These are phyloP conservation scores for Neurospora tetrasperma DNA, from an alignment of 495 filamentous ascomycete species.

Conservation along the genomic window DNA sequence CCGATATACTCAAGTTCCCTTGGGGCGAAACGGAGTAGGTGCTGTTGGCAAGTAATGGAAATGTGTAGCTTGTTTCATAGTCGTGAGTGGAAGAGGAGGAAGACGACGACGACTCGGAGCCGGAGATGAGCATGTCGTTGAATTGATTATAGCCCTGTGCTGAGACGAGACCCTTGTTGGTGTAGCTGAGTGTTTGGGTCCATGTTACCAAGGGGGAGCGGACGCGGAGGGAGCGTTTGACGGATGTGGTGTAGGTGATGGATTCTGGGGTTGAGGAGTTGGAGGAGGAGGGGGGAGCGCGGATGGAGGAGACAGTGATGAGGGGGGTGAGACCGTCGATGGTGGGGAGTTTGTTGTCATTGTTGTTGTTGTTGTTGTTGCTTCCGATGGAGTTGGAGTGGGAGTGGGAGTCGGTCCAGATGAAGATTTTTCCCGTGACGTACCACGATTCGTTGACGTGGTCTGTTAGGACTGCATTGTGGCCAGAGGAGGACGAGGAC, in stretches of 20 bases:
- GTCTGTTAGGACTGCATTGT: constrained; percentile 34
- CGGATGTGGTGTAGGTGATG: constrained; percentile 48
- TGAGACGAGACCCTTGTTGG: constrained; percentile 49
- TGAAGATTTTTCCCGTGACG: constrained; percentile 47
- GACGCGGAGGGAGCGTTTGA: constrained; percentile 46
- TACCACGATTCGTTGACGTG: constrained; percentile 63
- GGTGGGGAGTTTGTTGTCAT: constrained; percentile 4
- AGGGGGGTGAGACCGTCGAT: constrained; percentile 17
- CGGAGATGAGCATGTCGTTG: constrained; percentile 51
- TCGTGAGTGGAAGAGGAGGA: constrained; percentile 20
- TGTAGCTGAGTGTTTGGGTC: constrained; percentile 51
- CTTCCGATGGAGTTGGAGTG: constrained; percentile 41
- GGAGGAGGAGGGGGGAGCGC: constrained; percentile 21
- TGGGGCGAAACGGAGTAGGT: constrained; percentile 33
- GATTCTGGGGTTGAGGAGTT: constrained; percentile 38
- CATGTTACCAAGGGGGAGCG: constrained; percentile 47
- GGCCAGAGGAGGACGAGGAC: constrained; percentile 18
- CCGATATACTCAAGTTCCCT: constrained; percentile 51
- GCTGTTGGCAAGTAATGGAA: constrained; percentile 53
- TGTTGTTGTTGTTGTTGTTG: too few relatives aligned
- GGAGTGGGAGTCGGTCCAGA: constrained; percentile 5
- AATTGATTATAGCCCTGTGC: constrained; percentile 50
- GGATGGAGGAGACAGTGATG: constrained; percentile 25
- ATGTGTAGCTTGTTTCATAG: constrained; percentile 43
- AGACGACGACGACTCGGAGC: constrained; percentile 28